Base-by-base conservation (phyloP, 768 basidiomycete genomes). In the Calocybe cyanea region DNA sequence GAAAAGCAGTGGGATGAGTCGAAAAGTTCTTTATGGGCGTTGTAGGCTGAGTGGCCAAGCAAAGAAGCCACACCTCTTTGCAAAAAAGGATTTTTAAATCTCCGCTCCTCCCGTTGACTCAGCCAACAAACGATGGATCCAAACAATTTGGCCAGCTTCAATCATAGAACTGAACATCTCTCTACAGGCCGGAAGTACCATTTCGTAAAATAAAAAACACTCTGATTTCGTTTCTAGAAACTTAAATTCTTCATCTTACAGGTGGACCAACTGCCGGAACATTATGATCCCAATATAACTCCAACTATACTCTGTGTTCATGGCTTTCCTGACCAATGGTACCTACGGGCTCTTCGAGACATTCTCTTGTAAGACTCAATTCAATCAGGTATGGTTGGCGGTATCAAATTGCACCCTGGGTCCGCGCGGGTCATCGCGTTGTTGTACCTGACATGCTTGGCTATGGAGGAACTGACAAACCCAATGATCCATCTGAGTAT, bases 321-420 rank as follows among this genome's bases (percentile, higher is more conserved):
- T 57, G 88, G 89, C 1, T 90, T 91, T 59, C 88, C 89, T 11
- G 89, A 91, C 57, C 60, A 68, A 20, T 76, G 73, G 73, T 67
- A 60, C 18, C 28, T 19, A n/a, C 35, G 44, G 8, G 4, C 45
- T 46, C 31, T 45, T 15, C 34, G n/a, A 39, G 9, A 19, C 11
- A 25, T 15, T 24, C n/a, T 9, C 19, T 8, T 25, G 24, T 19
- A n/a, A 20, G 5, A 41, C 37, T 54, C n/a, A 46, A 35, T 8
- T 17, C 18, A 13, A 47, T 3, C 36, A 82, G 81, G 80, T 87
- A 82, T 60, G 84, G 84, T 25, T 89, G 85, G 85, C 71, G 84
- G 43, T 62, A 83, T 59, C 87, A 87, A 59, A 86, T 90, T 47
- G 71, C 69, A 3, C 79, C 84, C 1, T 88, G 86, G 84, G 77